Evolutionary conservation across 108 stramenopile genomes (phyloP), one percentile per base, ranked within the genome.

Genomic region (Cyclotella cryptica): DNA sequence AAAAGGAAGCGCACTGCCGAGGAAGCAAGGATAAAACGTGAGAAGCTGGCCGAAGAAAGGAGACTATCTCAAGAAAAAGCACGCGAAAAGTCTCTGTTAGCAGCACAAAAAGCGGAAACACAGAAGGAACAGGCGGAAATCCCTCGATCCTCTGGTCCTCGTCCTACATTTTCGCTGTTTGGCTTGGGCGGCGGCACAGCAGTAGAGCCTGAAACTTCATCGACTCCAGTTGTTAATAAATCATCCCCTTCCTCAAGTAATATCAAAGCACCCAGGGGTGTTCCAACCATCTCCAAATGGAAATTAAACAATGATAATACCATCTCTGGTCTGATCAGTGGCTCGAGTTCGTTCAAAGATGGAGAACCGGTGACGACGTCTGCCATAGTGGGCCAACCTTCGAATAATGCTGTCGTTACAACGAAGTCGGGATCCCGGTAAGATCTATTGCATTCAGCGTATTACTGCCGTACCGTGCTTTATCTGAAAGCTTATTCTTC

Each of bases 241-340:
- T 26, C 64, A 26, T 7, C 24, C 5, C 22, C 64, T 65, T 22
- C 26, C 22, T 41, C 21, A 46, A 26, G 2, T 3, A 22, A 42
- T 65, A 1, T 24, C 3, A 54, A 29, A 19, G 89, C 80, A 28
- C 85, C 87, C 14, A 30, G 70, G 10, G 88, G 85, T 19, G 73
- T 86, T 10, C 88, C 90, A 15, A 87, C 76, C 0, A 69, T 91
- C 10, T 80, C 81, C 49, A 77, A 84, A 28, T 91, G 90, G 90
- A 81, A 59, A 22, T 69, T 84, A 27, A 64, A 85, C 40, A 55
- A 29, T n/a, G 86, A 88, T 55, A 88, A 87, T 53, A 74, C 77
- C 17, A 88, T 91, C 29, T 57, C 71, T 42, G 90, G 90, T 26
- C 62, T 85, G 3, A 77, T 91, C 19, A 68, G 65, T 30, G 84